These are phyloP conservation scores for Lepidium aucheri DNA, from an alignment of 345 rosid genomes.

Conservation along the genomic window DNA sequence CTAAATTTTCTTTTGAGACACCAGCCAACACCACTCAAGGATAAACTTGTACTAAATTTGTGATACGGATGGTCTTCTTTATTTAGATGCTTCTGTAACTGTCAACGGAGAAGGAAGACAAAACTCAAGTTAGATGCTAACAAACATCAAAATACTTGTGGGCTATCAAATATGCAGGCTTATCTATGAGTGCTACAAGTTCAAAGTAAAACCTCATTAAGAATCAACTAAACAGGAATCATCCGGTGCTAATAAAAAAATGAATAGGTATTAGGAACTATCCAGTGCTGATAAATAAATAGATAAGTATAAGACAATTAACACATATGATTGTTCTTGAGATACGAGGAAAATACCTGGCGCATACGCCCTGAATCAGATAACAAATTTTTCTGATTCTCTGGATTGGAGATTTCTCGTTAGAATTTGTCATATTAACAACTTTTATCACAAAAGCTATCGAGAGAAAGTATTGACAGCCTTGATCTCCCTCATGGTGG, in stretches of 20 bases:
- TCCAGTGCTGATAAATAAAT: not conserved
- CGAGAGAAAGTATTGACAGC: slow-evolving; percentile 47
- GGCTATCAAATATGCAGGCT: not conserved
- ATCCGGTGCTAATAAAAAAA: not conserved
- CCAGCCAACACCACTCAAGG: not conserved
- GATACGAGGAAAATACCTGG: slow-evolving; percentile 40
- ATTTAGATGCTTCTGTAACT: slow-evolving; percentile 74
- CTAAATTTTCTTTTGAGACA: not conserved
- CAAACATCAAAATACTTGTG: not conserved
- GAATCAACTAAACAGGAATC: not conserved
- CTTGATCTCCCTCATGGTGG: slow-evolving; percentile 80
- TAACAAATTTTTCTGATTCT: slow-evolving; percentile 73
- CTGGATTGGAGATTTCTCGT: slow-evolving; percentile 32
- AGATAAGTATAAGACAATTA: not conserved
- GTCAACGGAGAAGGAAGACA: not conserved
- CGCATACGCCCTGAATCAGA: slow-evolving; percentile 66
- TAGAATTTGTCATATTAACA: not conserved
- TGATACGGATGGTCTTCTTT: slow-evolving; percentile 70
- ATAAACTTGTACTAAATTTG: slow-evolving; percentile 70
- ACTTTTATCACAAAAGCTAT: not conserved
- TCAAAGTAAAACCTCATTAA: not conserved
- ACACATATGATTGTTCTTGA: not conserved
- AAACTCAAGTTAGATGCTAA: not conserved
- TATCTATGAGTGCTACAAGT: not conserved
- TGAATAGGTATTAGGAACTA: not conserved